Evolutionary conservation across 345 rosid species (phyloP).

Genomic region (Euphorbia tirucalli): DNA sequence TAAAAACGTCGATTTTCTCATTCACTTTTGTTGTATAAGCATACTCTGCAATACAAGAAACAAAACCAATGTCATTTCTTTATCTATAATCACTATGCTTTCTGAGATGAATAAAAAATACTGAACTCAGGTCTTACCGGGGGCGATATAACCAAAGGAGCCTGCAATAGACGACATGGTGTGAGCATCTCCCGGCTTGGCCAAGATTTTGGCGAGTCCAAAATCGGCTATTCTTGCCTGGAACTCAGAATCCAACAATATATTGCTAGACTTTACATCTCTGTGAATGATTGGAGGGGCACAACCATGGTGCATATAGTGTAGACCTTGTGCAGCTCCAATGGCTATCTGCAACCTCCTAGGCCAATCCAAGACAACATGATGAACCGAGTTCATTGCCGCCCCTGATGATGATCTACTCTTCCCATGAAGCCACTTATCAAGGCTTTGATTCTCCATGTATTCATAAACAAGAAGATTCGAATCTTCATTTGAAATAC

Average conservation of each 20-base stretch:
- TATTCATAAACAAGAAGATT: slow-evolving; percentile 93
- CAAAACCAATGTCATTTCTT: background rate
- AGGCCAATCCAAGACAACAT: slow-evolving; percentile 51
- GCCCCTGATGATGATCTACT: slow-evolving; percentile 26
- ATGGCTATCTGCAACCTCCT: slow-evolving; percentile 68
- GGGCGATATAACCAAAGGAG: slow-evolving; percentile 84
- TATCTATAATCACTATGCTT: background rate
- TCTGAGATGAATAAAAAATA: background rate
- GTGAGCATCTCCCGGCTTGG: slow-evolving; percentile 57
- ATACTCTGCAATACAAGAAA: slow-evolving; percentile 48
- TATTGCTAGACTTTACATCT: slow-evolving; percentile 87
- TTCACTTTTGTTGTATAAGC: slow-evolving; percentile 75
- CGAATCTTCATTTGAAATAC: slow-evolving; percentile 75
- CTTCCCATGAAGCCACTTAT: slow-evolving; percentile 77
- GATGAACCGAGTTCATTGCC: slow-evolving; percentile 20
- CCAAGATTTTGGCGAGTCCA: slow-evolving; percentile 77
- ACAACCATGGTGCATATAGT: slow-evolving; percentile 88
- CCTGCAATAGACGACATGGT: slow-evolving; percentile 91
- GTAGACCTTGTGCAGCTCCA: slow-evolving; percentile 85
- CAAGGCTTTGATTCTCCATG: slow-evolving; percentile 81
- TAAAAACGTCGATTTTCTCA: slow-evolving; percentile 78
- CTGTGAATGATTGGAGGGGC: slow-evolving; percentile 74
- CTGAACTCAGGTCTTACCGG: slow-evolving; percentile 46
- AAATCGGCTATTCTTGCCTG: slow-evolving; percentile 83
- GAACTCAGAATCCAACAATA: slow-evolving; percentile 71